These are phyloP conservation scores for Pythium scleroteichum DNA, from an alignment of 352 stramenopile species.

Conservation along the genomic window DNA sequence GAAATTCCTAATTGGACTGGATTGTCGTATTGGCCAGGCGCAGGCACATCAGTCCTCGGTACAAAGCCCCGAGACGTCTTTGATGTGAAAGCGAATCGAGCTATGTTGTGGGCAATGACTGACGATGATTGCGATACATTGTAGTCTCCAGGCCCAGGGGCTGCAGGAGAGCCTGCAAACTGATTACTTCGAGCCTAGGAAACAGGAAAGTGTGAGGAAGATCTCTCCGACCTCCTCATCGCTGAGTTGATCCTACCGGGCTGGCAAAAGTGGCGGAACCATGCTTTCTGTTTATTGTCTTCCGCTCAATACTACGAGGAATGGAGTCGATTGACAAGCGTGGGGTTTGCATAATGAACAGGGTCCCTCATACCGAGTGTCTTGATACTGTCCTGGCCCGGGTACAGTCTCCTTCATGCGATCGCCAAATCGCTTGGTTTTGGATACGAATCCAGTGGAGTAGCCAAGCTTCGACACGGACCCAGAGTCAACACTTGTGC, in stretches of 20 bases:
- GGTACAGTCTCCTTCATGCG: slow-evolving; percentile 46
- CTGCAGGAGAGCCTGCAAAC: slow-evolving; percentile 12
- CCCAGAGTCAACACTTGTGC: slow-evolving; percentile 60
- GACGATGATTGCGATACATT: slow-evolving; percentile 42
- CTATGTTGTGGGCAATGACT: slow-evolving; percentile 51
- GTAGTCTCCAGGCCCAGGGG: slow-evolving; percentile 57
- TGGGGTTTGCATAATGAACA: not conserved
- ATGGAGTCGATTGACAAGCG: not conserved
- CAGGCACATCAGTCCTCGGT: slow-evolving; percentile 43
- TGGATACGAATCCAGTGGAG: slow-evolving; percentile 77
- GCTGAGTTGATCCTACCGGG: slow-evolving; percentile 46
- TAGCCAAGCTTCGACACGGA: slow-evolving; percentile 76
- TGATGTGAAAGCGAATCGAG: slow-evolving; percentile 61
- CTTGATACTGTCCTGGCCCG: slow-evolving; percentile 66
- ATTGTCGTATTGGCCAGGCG: slow-evolving; percentile 75
- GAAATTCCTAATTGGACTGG: slow-evolving; percentile 43
- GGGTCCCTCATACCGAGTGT: slow-evolving; percentile 41
- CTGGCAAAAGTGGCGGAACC: slow-evolving; percentile 69
- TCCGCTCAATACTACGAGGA: slow-evolving; percentile 37
- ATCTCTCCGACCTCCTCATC: no score
- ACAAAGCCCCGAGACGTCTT: slow-evolving; percentile 60
- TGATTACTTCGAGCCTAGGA: slow-evolving; percentile 43
- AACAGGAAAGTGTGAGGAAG: no score
- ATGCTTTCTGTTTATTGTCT: slow-evolving; percentile 62
- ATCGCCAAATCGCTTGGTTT: slow-evolving; percentile 70